Evolutionary conservation across 2,329 filamentous ascomycete species (phyloP).

Genomic region (Camptophora hylomeconis): DNA sequence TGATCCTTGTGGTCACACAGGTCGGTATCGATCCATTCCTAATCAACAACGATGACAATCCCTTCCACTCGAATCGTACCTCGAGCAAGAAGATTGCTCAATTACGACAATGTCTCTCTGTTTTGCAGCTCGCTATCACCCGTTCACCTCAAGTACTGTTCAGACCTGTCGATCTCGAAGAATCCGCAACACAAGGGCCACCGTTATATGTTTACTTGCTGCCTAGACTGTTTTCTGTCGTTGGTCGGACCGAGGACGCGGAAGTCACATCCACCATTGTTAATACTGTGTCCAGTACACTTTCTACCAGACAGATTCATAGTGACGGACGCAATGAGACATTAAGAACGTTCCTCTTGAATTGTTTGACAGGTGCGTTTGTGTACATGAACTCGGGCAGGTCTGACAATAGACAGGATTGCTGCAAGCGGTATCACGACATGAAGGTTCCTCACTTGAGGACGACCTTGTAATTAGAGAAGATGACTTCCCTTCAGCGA

Average conservation of each 20-base stretch:
- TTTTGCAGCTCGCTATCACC: slow-evolving; percentile 60
- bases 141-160: slow-evolving; percentile 57
- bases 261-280: background rate
- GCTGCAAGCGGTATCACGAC: too few relatives aligned
- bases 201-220: slow-evolving; percentile 43
- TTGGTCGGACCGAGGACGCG: slow-evolving; percentile 27
- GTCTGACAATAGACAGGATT: too few relatives aligned
- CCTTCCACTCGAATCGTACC: slow-evolving; percentile 46
- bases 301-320: too few relatives aligned
- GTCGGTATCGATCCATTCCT: slow-evolving; percentile 53
- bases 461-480: too few relatives aligned
- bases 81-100: slow-evolving; percentile 27
- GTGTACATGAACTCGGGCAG: too few relatives aligned
- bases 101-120: slow-evolving; percentile 57
- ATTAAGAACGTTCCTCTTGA: too few relatives aligned
- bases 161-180: slow-evolving; percentile 52
- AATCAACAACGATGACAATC: slow-evolving; percentile 52
- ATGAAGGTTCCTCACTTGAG: too few relatives aligned
- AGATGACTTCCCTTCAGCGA: too few relatives aligned
- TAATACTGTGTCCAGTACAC: background rate
- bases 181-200: slow-evolving; percentile 20
- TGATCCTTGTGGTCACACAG: slow-evolving; percentile 67
- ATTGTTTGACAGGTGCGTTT: too few relatives aligned
- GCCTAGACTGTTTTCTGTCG: slow-evolving; percentile 37
- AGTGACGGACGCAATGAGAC: too few relatives aligned